Percentiles rank a stretch among this genome's conserved stretches.
Evolutionary conservation across 2,329 filamentous ascomycete genomes (phyloP).

Genomic region (Aureobasidium sp.): DNA sequence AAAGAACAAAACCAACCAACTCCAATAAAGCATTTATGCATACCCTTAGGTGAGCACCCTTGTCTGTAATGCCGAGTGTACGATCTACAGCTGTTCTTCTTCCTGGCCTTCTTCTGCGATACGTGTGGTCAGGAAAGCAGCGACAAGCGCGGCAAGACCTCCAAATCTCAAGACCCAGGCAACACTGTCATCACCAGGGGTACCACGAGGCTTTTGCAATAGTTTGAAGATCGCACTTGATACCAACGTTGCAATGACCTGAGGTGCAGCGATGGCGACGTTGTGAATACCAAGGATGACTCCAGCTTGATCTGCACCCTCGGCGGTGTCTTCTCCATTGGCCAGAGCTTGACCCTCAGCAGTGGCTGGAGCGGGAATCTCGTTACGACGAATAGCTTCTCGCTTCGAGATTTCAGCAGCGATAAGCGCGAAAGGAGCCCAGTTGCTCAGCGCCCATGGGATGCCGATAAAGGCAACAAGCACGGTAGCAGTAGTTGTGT

Average conservation of each 20-base stretch:
- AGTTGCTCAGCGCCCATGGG: slow-evolving; percentile 85
- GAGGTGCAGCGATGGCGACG: slow-evolving; percentile 83
- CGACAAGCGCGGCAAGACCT: slow-evolving; percentile 66
- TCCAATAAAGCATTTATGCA: background rate
- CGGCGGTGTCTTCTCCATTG: slow-evolving; percentile 43
- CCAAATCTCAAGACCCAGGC: slow-evolving; percentile 79
- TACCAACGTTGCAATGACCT: slow-evolving; percentile 80
- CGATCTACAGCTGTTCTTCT: background rate
- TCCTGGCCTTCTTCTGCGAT: slow-evolving; percentile 50
- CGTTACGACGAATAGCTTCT: slow-evolving; percentile 55
- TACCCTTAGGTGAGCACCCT: background rate
- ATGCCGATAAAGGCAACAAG: slow-evolving; percentile 78
- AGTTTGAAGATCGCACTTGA: slow-evolving; percentile 77
- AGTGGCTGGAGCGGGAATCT: slow-evolving; percentile 27
- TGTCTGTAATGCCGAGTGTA: background rate
- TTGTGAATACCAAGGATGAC: slow-evolving; percentile 94
- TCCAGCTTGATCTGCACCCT: slow-evolving; percentile 64
- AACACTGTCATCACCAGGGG: slow-evolving; percentile 77
- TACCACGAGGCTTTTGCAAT: slow-evolving; percentile 79
- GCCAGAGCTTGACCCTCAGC: slow-evolving; percentile 32
- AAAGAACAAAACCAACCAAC: background rate
- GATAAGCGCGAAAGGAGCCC: slow-evolving; percentile 94
- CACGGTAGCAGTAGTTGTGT: slow-evolving; percentile 61
- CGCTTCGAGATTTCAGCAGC: slow-evolving; percentile 82
- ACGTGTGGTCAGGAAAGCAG: slow-evolving; percentile 62